Evolutionary conservation across 1,284 basidiomycete species (phyloP).

Genomic region (Uromyces viciae-fabae): DNA sequence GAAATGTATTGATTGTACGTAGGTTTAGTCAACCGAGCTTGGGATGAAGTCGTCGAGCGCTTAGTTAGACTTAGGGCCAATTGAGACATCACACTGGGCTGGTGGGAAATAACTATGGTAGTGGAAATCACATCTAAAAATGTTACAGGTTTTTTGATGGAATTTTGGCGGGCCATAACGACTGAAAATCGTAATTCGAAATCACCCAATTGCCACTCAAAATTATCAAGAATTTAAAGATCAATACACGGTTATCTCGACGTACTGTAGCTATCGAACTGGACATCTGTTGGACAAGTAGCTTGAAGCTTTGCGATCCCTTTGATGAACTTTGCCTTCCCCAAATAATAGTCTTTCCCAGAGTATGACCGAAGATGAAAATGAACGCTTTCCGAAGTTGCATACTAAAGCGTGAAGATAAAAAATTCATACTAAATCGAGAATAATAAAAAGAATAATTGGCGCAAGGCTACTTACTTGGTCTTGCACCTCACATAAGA

Average conservation of each 20-base stretch:
- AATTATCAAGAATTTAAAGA: no score
- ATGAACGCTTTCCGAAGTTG: constrained; percentile 3
- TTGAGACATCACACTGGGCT: not conserved
- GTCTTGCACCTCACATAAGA: constrained; percentile 17
- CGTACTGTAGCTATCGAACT: constrained; percentile 12
- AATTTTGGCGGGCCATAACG: constrained; percentile 11
- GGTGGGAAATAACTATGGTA: constrained; percentile 8
- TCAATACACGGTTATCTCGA: no score
- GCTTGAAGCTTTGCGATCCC: constrained; percentile 9
- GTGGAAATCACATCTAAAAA: constrained; percentile 23
- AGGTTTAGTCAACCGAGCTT: not conserved
- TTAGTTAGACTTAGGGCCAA: not conserved
- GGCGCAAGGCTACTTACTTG: not conserved
- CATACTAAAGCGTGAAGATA: not conserved
- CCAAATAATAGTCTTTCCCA: constrained; percentile 12
- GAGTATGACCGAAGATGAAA: constrained; percentile 19
- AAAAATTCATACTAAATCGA: not conserved
- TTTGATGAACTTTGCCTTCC: constrained; percentile 14
- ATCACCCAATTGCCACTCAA: no score
- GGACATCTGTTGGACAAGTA: constrained; percentile 18
- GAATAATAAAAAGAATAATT: not conserved
- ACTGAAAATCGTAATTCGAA: no score
- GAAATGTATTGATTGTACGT: constrained; percentile 7
- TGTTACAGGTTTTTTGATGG: not conserved
- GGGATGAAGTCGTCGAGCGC: not conserved